Evolutionary conservation across 2,329 filamentous ascomycete species (phyloP), one percentile per base, ranked within the genome.

Genomic region (Diplodia seriata): DNA sequence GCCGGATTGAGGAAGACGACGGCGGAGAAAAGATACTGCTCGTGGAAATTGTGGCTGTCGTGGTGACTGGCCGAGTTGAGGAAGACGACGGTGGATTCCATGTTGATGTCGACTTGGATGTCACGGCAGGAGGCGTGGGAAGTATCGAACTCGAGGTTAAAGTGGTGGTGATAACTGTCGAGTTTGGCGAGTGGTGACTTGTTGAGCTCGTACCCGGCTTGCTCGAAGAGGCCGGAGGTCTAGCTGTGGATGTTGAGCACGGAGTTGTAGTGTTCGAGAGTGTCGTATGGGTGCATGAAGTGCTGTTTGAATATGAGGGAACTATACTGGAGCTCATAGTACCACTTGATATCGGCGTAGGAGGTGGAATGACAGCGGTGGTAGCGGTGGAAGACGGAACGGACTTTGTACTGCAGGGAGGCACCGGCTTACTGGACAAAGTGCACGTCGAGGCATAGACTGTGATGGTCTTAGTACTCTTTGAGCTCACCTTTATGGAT

Each of bases 381-480:
- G 29, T 33, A n/a, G 5, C 7, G 51, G 4, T 55, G 7, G 51
- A 33, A 55, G 15, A 7, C 14, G n/a, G 26, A 36, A 20, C 20
- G n/a, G 54, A 40, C 31, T 14, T 3, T 23, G 31, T 57, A 31
- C 54, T 40, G 6, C 6, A n/a, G 9, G 18, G 26, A 7, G 11
- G 26, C 7, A 20, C 9, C 9, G 40, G 23, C 15, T 18, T 12
- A 23, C n/a, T 64, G 12, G 61, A 26, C 23, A 49, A 29, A 4
- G 6, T 9, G 4, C 47, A 64, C n/a, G 31, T 54, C 14, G 61
- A 40, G 26, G 43, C 43, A 8, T 47, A 47, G 43, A 47, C 43
- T 11, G 57, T 61, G 15, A 33, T 20, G 12, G 57, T 61, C 15
- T 14, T 61, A 14, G 38, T 59, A 15, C 36, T 26, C 33, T 59